phyloP scores from a whole-genome alignment of 2,329 filamentous ascomycete genomes.

The Geosmithia flava region DNA sequence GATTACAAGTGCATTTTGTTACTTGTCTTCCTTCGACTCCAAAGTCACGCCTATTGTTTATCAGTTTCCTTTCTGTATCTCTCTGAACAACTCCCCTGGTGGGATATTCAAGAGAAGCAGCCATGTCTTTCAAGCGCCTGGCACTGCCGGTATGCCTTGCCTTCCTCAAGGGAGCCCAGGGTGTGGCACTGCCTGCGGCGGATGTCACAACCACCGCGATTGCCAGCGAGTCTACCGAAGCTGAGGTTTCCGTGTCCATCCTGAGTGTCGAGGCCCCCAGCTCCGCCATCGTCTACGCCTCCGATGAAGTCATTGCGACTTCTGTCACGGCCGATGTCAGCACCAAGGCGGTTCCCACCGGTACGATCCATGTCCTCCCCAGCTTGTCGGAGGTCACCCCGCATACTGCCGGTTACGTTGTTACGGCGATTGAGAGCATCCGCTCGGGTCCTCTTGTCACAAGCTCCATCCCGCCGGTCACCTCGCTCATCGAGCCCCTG shows the following conservation, averaged over 20 bases:
- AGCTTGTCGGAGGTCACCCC: conserved; percentile 11
- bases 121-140: neutral
- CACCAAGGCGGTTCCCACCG: conserved; percentile 11
- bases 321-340: conserved; percentile 12
- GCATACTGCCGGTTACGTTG: conserved; percentile 16
- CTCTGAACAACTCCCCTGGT: neutral
- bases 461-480: conserved; percentile 21
- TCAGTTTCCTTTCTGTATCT: neutral
- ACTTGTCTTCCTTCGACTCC: neutral
- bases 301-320: conserved; percentile 13
- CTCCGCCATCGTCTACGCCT: conserved; percentile 1
- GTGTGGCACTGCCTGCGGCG: neutral
- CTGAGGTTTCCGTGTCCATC: neutral
- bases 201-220: neutral
- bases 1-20: neutral
- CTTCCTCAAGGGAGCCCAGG: neutral
- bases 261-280: neutral
- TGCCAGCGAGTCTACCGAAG: neutral
- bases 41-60: neutral
- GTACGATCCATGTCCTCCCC: conserved; percentile 14
- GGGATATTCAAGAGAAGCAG: neutral
- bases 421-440: conserved; percentile 7
- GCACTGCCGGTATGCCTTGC: neutral
- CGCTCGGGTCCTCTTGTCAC: conserved; percentile 13
- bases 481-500: conserved; percentile 16